Evolutionary conservation across 805 yeast genomes (phyloP).

Genomic region (Zygosaccharomyces kombuchaensis): DNA sequence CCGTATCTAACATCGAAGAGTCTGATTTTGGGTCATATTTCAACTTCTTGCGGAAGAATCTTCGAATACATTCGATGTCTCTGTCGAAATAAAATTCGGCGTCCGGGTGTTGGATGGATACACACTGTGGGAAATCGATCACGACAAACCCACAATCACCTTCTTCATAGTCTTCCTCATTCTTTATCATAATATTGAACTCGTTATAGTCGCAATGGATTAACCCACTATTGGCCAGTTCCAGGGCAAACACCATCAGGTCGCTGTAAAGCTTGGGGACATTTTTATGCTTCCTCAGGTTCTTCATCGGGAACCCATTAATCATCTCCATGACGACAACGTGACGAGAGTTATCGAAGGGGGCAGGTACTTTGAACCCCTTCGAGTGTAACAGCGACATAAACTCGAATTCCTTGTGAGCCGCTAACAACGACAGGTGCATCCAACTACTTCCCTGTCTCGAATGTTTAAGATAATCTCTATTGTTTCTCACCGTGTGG

Average conservation of each 20-base stretch:
- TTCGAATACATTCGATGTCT: slow-evolving; percentile 86
- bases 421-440: slow-evolving; percentile 84
- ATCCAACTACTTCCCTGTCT: slow-evolving; percentile 85
- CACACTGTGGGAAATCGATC: slow-evolving; percentile 98
- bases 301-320: slow-evolving; percentile 86
- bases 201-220: slow-evolving; percentile 98
- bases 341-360: slow-evolving; percentile 87
- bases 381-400: slow-evolving; percentile 69
- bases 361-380: slow-evolving; percentile 84
- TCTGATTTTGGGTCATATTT: slow-evolving; percentile 69
- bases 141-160: slow-evolving; percentile 73
- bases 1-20: slow-evolving; percentile 65
- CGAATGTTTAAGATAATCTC: slow-evolving; percentile 74
- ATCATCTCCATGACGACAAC: slow-evolving; percentile 90
- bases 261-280: slow-evolving; percentile 73
- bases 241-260: slow-evolving; percentile 81
- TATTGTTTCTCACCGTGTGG: slow-evolving; percentile 83
- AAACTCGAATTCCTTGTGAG: slow-evolving; percentile 86
- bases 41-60: slow-evolving; percentile 75
- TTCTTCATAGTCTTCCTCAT: slow-evolving; percentile 36
- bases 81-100: slow-evolving; percentile 85
- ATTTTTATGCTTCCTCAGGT: slow-evolving; percentile 63
- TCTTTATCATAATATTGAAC: slow-evolving; percentile 83
- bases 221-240: slow-evolving; percentile 79
- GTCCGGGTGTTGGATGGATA: slow-evolving; percentile 84